These are phyloP conservation scores for Dictyostelium intermedium DNA, from an alignment of 78 protist species.

Conservation along the genomic window DNA sequence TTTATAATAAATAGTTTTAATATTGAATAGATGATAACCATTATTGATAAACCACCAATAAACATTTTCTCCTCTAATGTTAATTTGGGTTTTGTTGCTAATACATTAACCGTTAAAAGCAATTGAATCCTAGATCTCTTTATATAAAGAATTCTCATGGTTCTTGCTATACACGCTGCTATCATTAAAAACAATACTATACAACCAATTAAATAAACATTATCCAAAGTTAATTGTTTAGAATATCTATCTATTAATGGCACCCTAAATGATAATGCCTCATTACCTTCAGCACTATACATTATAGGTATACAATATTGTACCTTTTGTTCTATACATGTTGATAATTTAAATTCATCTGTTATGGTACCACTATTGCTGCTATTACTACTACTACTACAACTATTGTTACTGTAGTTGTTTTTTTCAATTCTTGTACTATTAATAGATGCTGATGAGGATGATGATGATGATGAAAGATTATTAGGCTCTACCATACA, in stretches of 20 bases:
- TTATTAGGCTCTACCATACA: background rate
- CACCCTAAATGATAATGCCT: background rate
- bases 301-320: background rate
- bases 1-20: background rate
- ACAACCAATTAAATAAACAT: background rate
- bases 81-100: background rate
- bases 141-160: background rate
- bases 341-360: background rate
- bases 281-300: background rate
- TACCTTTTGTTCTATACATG: background rate
- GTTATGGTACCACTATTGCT: background rate
- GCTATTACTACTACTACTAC: background rate
- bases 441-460: background rate
- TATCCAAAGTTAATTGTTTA: background rate
- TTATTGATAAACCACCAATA: background rate
- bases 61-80: background rate
- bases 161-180: background rate
- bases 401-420: background rate
- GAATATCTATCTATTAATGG: background rate
- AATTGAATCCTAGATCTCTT: background rate
- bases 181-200: background rate
- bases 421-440: no score
- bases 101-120: background rate
- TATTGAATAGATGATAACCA: background rate
- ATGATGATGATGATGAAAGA: background rate